These are phyloP conservation scores for Aspergillus sclerotiicarbonarius DNA, from an alignment of 495 filamentous ascomycete genomes.

Conservation along the genomic window DNA sequence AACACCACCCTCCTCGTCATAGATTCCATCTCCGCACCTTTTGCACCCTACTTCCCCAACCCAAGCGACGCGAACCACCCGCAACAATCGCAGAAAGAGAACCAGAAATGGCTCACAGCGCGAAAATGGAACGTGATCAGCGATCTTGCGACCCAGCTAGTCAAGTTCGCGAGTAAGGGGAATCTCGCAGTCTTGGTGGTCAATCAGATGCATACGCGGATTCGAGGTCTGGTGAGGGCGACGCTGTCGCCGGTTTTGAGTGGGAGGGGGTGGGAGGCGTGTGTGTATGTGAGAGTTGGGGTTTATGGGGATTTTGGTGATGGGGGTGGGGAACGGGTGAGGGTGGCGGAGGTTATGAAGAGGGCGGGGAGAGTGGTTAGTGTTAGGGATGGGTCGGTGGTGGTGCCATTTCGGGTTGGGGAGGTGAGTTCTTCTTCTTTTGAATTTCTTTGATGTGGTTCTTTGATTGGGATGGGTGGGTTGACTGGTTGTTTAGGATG, in stretches of 20 bases:
- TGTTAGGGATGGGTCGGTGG: constrained; percentile 33
- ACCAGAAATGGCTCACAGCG: constrained; percentile 54
- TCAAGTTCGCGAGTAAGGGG: constrained; percentile 66
- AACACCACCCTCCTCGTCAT: constrained; percentile 67
- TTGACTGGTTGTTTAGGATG: constrained; percentile 4
- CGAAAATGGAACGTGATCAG: constrained; percentile 62
- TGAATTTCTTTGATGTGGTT: neutral
- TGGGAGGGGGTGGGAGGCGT: constrained; percentile 66
- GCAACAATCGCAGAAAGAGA: constrained; percentile 30
- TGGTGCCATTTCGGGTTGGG: constrained; percentile 41
- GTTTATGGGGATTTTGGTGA: constrained; percentile 62
- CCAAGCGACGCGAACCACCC: constrained; percentile 39
- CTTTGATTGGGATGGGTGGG: neutral
- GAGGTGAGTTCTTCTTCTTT: constrained; percentile 28
- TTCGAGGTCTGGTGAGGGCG: constrained; percentile 53
- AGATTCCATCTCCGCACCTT: constrained; percentile 71
- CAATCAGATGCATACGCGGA: constrained; percentile 69
- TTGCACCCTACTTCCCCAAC: constrained; percentile 69
- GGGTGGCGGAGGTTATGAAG: constrained; percentile 50
- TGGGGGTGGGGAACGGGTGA: constrained; percentile 14
- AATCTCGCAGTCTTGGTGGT: constrained; percentile 67
- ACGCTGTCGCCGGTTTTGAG: constrained; percentile 72
- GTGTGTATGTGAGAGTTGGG: constrained; percentile 63
- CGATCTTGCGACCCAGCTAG: constrained; percentile 54
- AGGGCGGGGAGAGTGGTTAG: constrained; percentile 33